phyloP scores from a whole-genome alignment of 495 filamentous ascomycete genomes.

The Lasiosphaeria miniovina region DNA sequence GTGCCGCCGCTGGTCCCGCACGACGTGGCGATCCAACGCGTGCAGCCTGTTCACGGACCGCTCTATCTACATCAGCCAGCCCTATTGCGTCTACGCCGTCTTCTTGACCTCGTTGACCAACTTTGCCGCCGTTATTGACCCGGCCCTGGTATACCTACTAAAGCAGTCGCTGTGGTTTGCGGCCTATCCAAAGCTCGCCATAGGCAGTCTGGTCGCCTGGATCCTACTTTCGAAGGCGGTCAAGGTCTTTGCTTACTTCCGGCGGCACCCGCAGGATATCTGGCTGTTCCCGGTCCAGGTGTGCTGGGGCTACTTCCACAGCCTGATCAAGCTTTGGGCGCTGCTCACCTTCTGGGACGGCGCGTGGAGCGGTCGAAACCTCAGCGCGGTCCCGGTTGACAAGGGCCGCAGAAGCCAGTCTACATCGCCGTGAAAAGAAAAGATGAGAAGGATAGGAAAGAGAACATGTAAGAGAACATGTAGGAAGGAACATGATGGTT shows the following conservation, averaged over 20 bases:
- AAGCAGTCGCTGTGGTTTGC: conserved; percentile 4
- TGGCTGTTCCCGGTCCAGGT: conserved; percentile 53
- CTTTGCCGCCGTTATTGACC: conserved; percentile 56
- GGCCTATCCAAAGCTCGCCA: neutral
- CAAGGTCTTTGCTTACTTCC: conserved; percentile 59
- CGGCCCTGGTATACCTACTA: conserved; percentile 38
- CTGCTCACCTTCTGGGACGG: conserved; percentile 49
- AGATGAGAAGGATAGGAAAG: too few species aligned
- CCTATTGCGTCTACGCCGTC: conserved; percentile 62
- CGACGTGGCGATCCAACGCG: conserved; percentile 63
- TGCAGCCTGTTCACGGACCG: conserved; percentile 50
- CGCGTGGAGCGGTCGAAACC: conserved; percentile 28
- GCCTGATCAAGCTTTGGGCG: conserved; percentile 61
- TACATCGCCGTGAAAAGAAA: too few species aligned
- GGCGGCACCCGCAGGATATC: conserved; percentile 55
- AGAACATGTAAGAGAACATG: too few species aligned
- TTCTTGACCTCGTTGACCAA: conserved; percentile 57
- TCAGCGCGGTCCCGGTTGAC: neutral
- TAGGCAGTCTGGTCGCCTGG: conserved; percentile 33
- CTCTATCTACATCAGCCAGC: conserved; percentile 39
- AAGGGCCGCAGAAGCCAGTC: neutral
- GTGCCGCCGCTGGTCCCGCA: conserved; percentile 59
- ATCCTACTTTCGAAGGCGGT: conserved; percentile 54
- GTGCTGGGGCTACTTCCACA: conserved; percentile 60
- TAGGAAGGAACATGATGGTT: too few species aligned